Conservation (phyloP, 768 basidiomycete genomes). For the Boletellus ananas region DNA sequence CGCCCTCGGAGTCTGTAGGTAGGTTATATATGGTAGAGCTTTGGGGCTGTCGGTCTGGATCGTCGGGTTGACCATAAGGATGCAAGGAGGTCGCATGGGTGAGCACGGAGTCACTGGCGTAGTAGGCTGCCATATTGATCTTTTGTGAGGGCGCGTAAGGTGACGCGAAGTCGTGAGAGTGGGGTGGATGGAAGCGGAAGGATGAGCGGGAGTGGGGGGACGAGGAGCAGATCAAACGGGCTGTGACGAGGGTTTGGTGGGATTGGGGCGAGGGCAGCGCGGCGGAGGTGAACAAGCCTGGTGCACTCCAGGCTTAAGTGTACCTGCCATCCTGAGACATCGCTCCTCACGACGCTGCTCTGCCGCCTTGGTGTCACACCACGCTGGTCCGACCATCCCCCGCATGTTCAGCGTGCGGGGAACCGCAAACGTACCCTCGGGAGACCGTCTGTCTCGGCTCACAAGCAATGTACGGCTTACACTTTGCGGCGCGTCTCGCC, state of each 20-base stretch:
- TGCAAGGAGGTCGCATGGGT: constrained; percentile 32
- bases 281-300: constrained; percentile 25
- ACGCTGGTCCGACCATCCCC: background rate
- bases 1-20: constrained; percentile 33
- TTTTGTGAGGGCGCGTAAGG: constrained; percentile 10
- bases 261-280: constrained; percentile 22
- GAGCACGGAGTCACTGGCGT: constrained; percentile 25
- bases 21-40: constrained; percentile 30
- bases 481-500: background rate
- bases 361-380: background rate
- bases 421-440: background rate
- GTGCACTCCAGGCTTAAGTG: constrained; percentile 8
- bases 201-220: background rate
- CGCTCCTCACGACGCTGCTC: constrained; percentile 1
- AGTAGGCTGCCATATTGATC: constrained; percentile 31
- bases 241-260: constrained; percentile 16
- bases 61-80: constrained; percentile 27
- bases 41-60: constrained; percentile 21
- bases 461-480: background rate
- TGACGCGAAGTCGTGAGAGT: constrained; percentile 5
- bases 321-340: constrained; percentile 23
- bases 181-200: constrained; percentile 3
- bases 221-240: constrained; percentile 7
- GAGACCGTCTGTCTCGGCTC: too few species aligned
- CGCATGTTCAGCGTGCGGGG: background rate